Evolutionary conservation across 495 filamentous ascomycete genomes (phyloP), one percentile per base, ranked within the genome.

Genomic region (Daldinia loculata): DNA sequence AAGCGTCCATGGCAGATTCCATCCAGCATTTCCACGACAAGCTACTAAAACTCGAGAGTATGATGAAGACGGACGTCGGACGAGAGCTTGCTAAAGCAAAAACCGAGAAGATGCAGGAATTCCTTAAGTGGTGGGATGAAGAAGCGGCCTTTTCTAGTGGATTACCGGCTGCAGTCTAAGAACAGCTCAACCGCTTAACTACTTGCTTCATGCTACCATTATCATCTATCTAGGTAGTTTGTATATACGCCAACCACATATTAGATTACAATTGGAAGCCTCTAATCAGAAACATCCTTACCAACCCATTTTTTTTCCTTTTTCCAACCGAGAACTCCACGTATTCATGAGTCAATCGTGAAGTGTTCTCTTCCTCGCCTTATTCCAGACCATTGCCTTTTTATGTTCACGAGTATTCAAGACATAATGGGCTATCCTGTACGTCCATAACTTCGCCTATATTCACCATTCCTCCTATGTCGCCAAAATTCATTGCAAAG

Each of bases 41-140:
- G 81, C 76, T 97, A 74, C 80, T 89, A 69, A 86, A 80, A 77
- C 70, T 97, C 34, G 89, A 90, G 77, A 83, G 79, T 19, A 89
- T 94, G 88, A 95, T 95, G 91, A 95, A 94, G 87, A 97, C 94
- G 6, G 80, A 78, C 17, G 86, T 88, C 0, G 94, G 94, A 26
- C 86, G 83, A 76, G 75, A 79, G 65, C 84, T 96, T 82, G 92
- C 92, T 14, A 79, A 72, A 56, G 84, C 84, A 72, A 81, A 91
- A 67, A 92, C 89, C 27, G 83, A 88, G 78, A 81, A 91, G 70
- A 75, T 95, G 71, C 75, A 72, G 65, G 72, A 82, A 29, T 95
- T 95, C 77, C 80, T 84, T 71, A 74, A 78, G 43, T 94, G 91
- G 92, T 96, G 91, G 90, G 80, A 79, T 59, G 89, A 93, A 65